Base-by-base conservation (phyloP, 2,329 filamentous ascomycete species). In the Exophiala calicioides region DNA sequence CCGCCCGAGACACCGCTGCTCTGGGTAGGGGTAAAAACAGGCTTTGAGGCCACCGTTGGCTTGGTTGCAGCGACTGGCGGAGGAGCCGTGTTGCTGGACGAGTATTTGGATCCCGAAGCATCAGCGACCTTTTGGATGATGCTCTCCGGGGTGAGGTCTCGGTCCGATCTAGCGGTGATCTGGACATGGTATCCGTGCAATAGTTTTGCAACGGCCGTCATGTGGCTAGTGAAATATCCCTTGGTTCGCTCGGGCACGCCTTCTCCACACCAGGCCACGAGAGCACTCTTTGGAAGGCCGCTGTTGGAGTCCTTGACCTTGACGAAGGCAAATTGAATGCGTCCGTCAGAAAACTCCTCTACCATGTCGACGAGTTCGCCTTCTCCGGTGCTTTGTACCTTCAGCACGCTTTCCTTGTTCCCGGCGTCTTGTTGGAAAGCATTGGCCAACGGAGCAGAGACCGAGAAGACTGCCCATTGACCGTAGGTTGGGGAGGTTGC, bases 171-270 rank as follows among this genome's bases (percentile, higher is more conserved):
- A 50, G 93, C 93, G 41, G 90, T 97, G 60, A 98, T 87, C 73
- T 98, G 91, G 49, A 98, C 90, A 67, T 98, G 93, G 68, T 97
- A 98, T 58, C 93, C 90, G 72, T 96, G 90, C 31, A 98, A 80
- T 58, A 96, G 78, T 71, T 95, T 96, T 53, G 90, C 84, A 27
- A 97, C 90, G 36, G 89, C 85, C 51, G 86, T 84, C 36, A 93
- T 75, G 70, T 98, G 91, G 71, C 90, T 96, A 58, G 89, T 95
- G 67, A 98, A 98, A 72, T 97, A 97, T 57, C 93, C 93, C 72
- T 97, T 98, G 52, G 91, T 97, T 62, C 91, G 80, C 72, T 98
- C 93, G n/a, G 93, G 93, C 12, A 98, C 93, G 60, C 93, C 93
- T 64, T 94, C 91, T 58, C 93, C 93, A 68, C 93, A 98, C 86